Base-by-base conservation (phyloP, 495 filamentous ascomycete species). In the Umbilicaria muhlenbergii region DNA sequence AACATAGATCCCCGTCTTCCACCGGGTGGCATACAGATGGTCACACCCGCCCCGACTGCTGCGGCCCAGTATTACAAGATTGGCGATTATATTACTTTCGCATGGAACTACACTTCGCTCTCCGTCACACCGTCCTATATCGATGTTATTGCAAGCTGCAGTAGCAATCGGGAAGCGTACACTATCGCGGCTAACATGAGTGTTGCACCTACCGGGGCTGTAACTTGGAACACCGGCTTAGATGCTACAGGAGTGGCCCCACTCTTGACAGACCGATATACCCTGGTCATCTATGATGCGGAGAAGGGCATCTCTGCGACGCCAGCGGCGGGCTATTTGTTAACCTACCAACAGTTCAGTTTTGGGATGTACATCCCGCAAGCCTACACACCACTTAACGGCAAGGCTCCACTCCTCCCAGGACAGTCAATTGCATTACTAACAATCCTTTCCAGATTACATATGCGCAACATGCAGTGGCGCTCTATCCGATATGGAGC, bases 101-200 rank as follows among this genome's bases (percentile, higher is more conserved):
- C 65, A 0, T 98, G 89, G 88, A 95, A 95, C 62, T 96, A 94
- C 65, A 98, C 91, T 2, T 86, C 81, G 36, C 66, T 98, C 34
- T 72, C 73, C 24, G 77, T 77, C 14, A 80, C 77, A 1, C 91
- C 91, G 0, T 77, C 74, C 3, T 79, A 75, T 28, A 63, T 98
- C 51, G 83, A 98, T 51, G 74, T 95, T 3, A 62, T 91, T 28
- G 82, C 91, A 11, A 79, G 75, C 18, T 92, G 84, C 75, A 77
- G 75, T 33, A 55, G 63, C 41, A 81, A 82, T 59, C 60, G 66
- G 35, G 63, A 62, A 32, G 74, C 70, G 17, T 88, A 85, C 53
- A 83, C 81, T 3, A 64, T 88, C 39, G 66, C 76, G 34, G 55
- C 59, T 46, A 88, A 88, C 59, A 67, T 74, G 57, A 74, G 64